Conservation (phyloP, 805 yeast species). For the Brettanomyces sp. region DNA sequence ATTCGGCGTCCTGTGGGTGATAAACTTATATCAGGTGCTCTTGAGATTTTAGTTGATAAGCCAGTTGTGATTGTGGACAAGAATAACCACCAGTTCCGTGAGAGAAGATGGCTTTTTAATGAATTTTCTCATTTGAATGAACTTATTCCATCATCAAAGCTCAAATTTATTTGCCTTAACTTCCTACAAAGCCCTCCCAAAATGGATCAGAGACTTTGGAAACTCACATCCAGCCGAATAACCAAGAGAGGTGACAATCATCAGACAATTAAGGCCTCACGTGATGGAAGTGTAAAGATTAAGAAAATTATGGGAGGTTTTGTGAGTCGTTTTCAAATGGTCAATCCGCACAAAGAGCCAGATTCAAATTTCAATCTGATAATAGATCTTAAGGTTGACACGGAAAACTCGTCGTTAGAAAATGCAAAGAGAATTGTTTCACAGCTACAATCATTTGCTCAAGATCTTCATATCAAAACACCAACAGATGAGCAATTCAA, state of each 20-base stretch:
- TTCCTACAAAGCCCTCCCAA: constrained; percentile 34
- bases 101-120: constrained; percentile 57
- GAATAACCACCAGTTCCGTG: constrained; percentile 68
- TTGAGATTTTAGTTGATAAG: constrained; percentile 30
- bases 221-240: constrained; percentile 52
- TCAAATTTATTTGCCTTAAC: constrained; percentile 60
- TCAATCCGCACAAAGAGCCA: constrained; percentile 38
- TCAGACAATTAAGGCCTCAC: constrained; percentile 57
- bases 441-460: constrained; percentile 30
- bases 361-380: constrained; percentile 61
- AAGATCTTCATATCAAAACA: constrained; percentile 27
- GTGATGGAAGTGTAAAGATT: constrained; percentile 40
- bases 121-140: constrained; percentile 37
- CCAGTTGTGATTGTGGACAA: constrained; percentile 67
- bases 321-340: constrained; percentile 56
- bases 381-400: constrained; percentile 43
- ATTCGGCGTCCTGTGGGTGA: constrained; percentile 39
- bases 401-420: constrained; percentile 33
- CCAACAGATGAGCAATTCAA: constrained; percentile 35
- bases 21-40: constrained; percentile 38
- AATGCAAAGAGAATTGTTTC: constrained; percentile 39
- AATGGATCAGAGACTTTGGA: constrained; percentile 29
- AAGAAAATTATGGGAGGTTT: constrained; percentile 66
- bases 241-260: constrained; percentile 75
- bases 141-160: constrained; percentile 33